phyloP scores from a whole-genome alignment of 1,284 basidiomycete genomes.

The Taiwanofungus camphoratus region DNA sequence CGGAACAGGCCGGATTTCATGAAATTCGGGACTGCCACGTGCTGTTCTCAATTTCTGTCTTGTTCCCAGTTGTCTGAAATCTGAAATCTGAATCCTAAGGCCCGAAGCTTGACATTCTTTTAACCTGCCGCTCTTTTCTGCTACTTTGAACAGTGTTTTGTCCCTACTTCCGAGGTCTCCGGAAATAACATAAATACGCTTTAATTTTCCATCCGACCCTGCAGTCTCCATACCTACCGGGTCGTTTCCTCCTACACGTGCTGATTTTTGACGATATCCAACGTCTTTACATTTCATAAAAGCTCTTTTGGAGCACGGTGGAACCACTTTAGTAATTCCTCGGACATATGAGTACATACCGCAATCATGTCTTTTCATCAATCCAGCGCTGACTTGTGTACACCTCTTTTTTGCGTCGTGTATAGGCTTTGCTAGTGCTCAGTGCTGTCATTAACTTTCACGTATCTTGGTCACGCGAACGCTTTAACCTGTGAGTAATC shows the following conservation, averaged over 20 bases:
- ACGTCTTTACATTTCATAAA: constrained; percentile 8
- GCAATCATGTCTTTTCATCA: not conserved
- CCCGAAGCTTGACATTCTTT: too few species aligned
- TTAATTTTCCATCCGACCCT: not conserved
- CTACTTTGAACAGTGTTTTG: too few species aligned
- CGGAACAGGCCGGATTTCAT: too few species aligned
- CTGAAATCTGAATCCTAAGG: too few species aligned
- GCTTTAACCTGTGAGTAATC: constrained; percentile 2
- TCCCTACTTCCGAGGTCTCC: too few species aligned
- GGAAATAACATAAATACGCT: too few species aligned
- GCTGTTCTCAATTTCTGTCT: too few species aligned
- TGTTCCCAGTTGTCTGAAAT: too few species aligned
- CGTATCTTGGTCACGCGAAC: constrained; percentile 1
- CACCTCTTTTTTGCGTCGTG: too few species aligned
- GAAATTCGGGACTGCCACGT: too few species aligned
- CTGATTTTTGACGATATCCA: constrained; percentile 19
- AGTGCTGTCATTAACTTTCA: not conserved
- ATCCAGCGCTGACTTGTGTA: too few species aligned
- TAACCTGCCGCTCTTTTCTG: too few species aligned
- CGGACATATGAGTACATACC: constrained; percentile 5
- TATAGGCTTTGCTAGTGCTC: constrained; percentile 8
- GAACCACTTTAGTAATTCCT: not conserved
- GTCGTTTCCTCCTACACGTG: constrained; percentile 18
- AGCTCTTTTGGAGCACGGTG: not conserved
- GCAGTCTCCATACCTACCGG: constrained; percentile 19